Base-by-base conservation (phyloP, 208 protist species). In the Trypanosoma vivax region DNA sequence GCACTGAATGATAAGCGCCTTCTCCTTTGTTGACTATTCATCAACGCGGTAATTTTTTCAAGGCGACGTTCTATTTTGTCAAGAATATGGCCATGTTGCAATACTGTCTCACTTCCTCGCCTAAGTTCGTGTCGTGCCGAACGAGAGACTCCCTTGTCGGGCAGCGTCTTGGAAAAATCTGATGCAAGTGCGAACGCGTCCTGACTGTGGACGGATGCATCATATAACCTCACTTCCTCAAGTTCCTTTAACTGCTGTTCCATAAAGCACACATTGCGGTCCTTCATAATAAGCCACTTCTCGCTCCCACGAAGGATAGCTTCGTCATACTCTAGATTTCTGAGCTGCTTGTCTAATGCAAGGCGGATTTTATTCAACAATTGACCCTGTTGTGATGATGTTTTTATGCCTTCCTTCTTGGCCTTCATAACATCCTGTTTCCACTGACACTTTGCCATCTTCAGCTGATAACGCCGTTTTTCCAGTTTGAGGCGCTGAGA, bases 361-460 rank as follows among this genome's bases (percentile, higher is more conserved):
- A 83, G 24, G 21, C 77, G 76, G 38, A 82, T 50, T 35, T 73
- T 71, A 37, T 83, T 87, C 11, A 92, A 62, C 5, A 83, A 38
- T 51, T 81, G 73, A 11, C 84, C 84, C 34, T 72, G 51, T 57
- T 77, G 72, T 6, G 84, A 92, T 14, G 78, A 83, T 21, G 84
- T 75, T 11, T 75, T 64, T 27, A 92, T 65, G 4, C 81, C 84
- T 50, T 85, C 77, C 29, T 62, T 29, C 48, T 92, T 92, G 23
- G 84, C 84, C 25, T 50, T 50, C 18, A 88, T 60, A 6, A 92
- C 79, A 57, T 88, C 78, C 28, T 83, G 70, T 46, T 92, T 92
- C 81, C 84, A 92, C 37, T 85, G 74, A 47, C 79, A 74, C 24
- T 75, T 70, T 18, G 70, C 73, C 9, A 53, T 48, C 33, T 75